phyloP scores from a whole-genome alignment of 306 rosid genomes.

The Medicago arabica region DNA sequence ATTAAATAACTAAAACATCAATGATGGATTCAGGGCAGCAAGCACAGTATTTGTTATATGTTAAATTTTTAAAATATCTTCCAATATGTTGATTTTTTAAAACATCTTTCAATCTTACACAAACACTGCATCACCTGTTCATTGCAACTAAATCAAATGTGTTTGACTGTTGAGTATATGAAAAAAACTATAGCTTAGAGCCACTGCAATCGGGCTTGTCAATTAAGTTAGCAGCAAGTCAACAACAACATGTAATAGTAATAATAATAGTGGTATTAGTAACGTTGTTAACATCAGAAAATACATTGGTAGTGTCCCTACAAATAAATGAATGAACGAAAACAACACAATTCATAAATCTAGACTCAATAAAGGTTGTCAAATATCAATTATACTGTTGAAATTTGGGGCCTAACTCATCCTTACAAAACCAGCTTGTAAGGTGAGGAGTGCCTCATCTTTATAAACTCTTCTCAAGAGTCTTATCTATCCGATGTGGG shows the following conservation, averaged over 20 bases:
- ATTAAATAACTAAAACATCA: slow-evolving; percentile 24
- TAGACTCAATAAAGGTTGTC: not conserved
- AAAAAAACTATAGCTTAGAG: slow-evolving; percentile 24
- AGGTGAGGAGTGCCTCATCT: no score
- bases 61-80: not conserved
- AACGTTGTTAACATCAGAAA: not conserved
- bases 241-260: not conserved
- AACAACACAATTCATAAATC: not conserved
- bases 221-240: not conserved
- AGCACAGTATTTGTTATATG: not conserved
- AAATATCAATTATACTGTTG: slow-evolving; percentile 5
- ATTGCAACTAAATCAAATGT: slow-evolving; percentile 22
- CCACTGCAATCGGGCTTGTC: not conserved
- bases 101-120: not conserved
- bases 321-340: not conserved
- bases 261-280: not conserved
- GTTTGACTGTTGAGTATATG: not conserved
- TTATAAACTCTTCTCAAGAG: no score
- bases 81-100: not conserved
- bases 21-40: not conserved
- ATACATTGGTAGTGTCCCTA: not conserved
- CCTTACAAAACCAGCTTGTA: no score
- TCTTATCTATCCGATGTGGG: no score
- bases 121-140: slow-evolving; percentile 1
- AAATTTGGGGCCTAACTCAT: no score